Base-by-base conservation (phyloP, 805 yeast genomes). In the Helenozyma baotianmanensis region DNA sequence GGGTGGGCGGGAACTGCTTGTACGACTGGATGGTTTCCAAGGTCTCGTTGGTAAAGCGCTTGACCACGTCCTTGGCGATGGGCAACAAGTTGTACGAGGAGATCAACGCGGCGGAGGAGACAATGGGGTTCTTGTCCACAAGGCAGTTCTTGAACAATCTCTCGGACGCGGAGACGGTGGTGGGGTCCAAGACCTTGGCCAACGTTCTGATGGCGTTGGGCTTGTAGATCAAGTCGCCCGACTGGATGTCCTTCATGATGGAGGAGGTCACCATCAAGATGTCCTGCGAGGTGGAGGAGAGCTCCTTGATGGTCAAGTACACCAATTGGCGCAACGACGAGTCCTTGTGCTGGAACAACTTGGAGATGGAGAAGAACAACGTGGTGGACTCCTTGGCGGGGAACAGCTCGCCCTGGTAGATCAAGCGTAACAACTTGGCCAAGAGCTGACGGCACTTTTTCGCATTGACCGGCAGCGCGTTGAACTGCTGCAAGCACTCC, bases 191-290 rank as follows among this genome's bases (percentile, higher is more conserved):
- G 23, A 92, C 95, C 45, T 95, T 76, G 14, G 89, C 78, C 51
- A 92, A 72, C 0, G 97, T 83, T 59, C 98, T 79, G 43, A 92
- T 82, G 15, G 98, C 97, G 56, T 92, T 83, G 36, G 98, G 96
- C 54, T 88, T 87, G 62, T 82, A 88, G 41, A 87, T 68, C 43
- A 77, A 68, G 39, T 86, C 94, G 36, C 90, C 90, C 45, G 80
- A 81, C 64, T 94, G 97, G 34, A 92, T 86, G 64, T 92, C 98
- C 64, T 89, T 89, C 97, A 92, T 92, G 54, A 92, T 89, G 17
- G 96, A 88, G 2, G 96, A 86, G 17, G 98, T 92, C 17, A 90
- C 97, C 97, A 92, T 92, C 60, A 92, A 74, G 36, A 88, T 87
- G 60, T 92, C 97, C 47, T 86, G 85, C 14, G 96, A 86, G 42